phyloP scores from a whole-genome alignment of 106 monocot genomes.

The Dioscorea alata region DNA sequence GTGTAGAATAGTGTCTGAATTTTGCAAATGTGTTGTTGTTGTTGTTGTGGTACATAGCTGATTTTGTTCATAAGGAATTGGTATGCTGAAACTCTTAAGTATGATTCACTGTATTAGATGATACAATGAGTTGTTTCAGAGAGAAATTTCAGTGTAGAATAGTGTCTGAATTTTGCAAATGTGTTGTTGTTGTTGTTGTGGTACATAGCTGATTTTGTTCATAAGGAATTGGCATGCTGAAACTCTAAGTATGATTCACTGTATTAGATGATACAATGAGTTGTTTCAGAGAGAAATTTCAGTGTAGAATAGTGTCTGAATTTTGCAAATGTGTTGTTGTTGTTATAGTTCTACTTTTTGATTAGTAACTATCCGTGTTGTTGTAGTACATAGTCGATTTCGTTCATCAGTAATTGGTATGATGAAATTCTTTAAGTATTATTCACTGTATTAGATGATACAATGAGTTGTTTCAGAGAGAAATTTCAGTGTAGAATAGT shows the following conservation, averaged over 20 bases:
- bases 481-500: not conserved
- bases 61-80: not conserved
- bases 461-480: not conserved
- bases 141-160: not conserved
- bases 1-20: too few relatives aligned
- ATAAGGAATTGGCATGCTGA: not conserved
- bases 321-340: too few relatives aligned
- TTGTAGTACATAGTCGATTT: not conserved
- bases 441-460: not conserved
- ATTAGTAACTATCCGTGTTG: not conserved
- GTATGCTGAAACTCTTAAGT: not conserved
- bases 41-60: not conserved
- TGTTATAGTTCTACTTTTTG: not conserved
- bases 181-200: not conserved
- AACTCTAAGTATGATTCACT: not conserved
- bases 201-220: not conserved
- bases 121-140: not conserved
- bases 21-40: too few relatives aligned
- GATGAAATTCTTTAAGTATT: not conserved
- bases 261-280: not conserved
- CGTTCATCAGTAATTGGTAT: not conserved
- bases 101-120: not conserved
- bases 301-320: too few relatives aligned
- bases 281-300: not conserved
- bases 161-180: too few relatives aligned